These are phyloP conservation scores for Xylaria sp. DNA, from an alignment of 2,329 filamentous ascomycete species.

Conservation along the genomic window DNA sequence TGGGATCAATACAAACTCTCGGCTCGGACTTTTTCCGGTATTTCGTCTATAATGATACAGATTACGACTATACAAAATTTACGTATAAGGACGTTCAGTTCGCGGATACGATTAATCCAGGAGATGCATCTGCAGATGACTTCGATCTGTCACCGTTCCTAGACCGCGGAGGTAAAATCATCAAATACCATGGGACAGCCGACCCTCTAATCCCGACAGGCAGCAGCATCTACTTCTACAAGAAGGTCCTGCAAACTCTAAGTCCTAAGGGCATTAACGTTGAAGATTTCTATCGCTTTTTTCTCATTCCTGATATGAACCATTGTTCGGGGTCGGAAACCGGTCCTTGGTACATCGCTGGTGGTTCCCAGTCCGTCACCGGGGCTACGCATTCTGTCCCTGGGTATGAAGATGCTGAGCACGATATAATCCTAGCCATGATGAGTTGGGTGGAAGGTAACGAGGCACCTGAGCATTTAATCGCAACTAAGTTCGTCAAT, in stretches of 20 bases:
- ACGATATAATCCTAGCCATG: conserved; percentile 52
- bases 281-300: conserved; percentile 61
- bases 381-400: conserved; percentile 50
- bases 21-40: conserved; percentile 42
- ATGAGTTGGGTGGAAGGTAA: conserved; percentile 53
- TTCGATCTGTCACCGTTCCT: conserved; percentile 49
- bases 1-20: conserved; percentile 34
- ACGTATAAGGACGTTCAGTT: conserved; percentile 44
- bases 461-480: conserved; percentile 42
- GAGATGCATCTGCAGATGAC: conserved; percentile 41
- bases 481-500: conserved; percentile 48
- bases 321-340: conserved; percentile 53
- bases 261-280: conserved; percentile 45
- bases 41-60: conserved; percentile 45
- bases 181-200: conserved; percentile 52
- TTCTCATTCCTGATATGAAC: conserved; percentile 60
- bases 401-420: conserved; percentile 50
- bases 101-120: conserved; percentile 45
- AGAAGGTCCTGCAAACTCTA: conserved; percentile 46
- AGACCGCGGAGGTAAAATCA: conserved; percentile 51
- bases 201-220: conserved; percentile 50
- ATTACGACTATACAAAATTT: conserved; percentile 47
- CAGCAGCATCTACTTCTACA: conserved; percentile 48
- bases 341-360: conserved; percentile 51
- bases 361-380: conserved; percentile 44